Percentiles rank a stretch among this genome's conserved stretches.
These are phyloP conservation scores for Piper betle DNA, from an alignment of 164 flowering plant species.

Conservation along the genomic window DNA sequence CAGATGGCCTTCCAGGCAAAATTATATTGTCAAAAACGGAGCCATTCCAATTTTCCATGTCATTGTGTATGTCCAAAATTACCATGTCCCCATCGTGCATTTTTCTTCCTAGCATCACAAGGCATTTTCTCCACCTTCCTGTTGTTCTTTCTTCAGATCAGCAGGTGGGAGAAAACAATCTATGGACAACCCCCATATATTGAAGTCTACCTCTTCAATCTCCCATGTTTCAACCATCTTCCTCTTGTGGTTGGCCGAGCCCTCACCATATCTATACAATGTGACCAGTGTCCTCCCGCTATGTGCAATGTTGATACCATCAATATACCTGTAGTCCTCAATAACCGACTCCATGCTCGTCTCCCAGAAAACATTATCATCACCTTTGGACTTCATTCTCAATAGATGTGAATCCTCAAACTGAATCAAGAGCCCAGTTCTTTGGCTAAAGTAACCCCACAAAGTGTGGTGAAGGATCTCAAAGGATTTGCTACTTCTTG, in stretches of 20 bases:
- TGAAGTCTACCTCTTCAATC: constrained; percentile 65
- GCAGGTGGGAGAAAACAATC: constrained; percentile 59
- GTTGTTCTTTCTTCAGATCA: constrained; percentile 38
- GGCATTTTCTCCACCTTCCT: constrained; percentile 7
- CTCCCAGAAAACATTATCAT: constrained; percentile 63
- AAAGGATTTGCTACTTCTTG: constrained; percentile 45
- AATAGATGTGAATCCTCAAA: constrained; percentile 75
- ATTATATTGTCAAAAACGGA: too few species aligned
- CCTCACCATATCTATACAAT: constrained; percentile 49
- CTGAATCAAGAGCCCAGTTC: constrained; percentile 63
- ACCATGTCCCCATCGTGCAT: background rate
- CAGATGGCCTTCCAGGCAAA: background rate
- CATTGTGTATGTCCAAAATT: background rate
- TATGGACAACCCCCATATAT: constrained; percentile 49
- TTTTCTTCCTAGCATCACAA: background rate
- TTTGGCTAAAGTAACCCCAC: constrained; percentile 90
- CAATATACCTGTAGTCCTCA: constrained; percentile 56
- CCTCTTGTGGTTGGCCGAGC: constrained; percentile 35
- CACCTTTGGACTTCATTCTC: constrained; percentile 43
- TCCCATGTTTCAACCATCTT: constrained; percentile 63
- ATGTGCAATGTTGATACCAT: constrained; percentile 70
- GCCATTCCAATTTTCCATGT: background rate
- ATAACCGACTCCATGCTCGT: constrained; percentile 57
- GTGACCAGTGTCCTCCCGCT: constrained; percentile 53
- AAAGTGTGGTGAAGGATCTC: constrained; percentile 63